Conservation (phyloP, 2,329 filamentous ascomycete genomes). For the Colletotrichum siamense region DNA sequence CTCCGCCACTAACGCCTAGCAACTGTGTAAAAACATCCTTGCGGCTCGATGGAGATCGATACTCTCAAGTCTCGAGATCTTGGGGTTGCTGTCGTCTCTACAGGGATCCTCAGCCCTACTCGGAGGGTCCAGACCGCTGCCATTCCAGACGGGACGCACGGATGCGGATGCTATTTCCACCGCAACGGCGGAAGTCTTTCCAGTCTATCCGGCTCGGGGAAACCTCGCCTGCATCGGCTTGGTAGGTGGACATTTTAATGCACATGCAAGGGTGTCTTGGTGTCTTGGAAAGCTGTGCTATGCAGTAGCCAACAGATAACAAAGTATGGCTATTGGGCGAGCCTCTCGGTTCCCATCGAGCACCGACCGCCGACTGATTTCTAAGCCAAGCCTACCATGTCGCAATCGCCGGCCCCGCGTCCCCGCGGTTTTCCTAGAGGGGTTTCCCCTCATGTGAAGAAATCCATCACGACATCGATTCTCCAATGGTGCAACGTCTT, state of each 20-base stretch:
- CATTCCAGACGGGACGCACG: not conserved
- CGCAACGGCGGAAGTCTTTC: not conserved
- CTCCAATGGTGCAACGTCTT: not conserved
- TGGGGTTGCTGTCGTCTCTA: not conserved
- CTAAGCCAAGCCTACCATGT: not conserved
- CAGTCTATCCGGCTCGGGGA: not conserved
- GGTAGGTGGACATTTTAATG: not conserved
- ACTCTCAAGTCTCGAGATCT: not conserved
- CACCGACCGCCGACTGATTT: not conserved
- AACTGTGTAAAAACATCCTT: not conserved
- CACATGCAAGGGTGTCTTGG: not conserved
- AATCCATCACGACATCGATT: slow-evolving; percentile 8
- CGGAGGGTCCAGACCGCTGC: not conserved
- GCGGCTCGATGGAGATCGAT: not conserved
- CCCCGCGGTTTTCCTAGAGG: not conserved
- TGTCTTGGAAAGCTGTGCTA: not conserved
- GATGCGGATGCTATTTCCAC: not conserved
- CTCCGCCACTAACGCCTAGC: not conserved
- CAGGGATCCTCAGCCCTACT: not conserved
- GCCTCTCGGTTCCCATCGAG: not conserved
- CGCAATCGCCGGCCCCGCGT: not conserved
- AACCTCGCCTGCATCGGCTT: not conserved
- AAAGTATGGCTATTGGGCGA: not conserved
- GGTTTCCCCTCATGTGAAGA: not conserved
- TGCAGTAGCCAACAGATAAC: not conserved